Base-by-base conservation (phyloP, 2,329 filamentous ascomycete genomes). In the Colletotrichum eleusines region DNA sequence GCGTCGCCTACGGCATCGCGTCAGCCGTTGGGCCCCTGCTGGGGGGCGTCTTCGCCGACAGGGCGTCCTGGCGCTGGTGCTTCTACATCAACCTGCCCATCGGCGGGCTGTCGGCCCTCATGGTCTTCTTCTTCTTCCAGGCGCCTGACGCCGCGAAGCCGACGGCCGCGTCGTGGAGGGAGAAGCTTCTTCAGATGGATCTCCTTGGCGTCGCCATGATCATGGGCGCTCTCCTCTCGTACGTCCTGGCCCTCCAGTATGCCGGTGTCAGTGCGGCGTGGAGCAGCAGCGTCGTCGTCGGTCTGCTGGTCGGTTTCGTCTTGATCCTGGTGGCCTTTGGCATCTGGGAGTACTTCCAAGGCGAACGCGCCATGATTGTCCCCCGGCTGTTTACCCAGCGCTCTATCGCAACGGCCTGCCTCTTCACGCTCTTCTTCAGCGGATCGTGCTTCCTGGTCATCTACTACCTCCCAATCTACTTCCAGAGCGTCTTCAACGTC, bases 201-300 rank as follows among this genome's bases (percentile, higher is more conserved):
- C 77, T 83, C 0, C 67, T 80, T 31, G 85, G 85, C 1, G 83
- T 82, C 3, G 28, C 79, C 5, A 77, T 84, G n/a, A 82, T 88
- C 68, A 76, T 86, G 5, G 80, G 80, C 0, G 79, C 80, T 18
- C 78, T 85, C 12, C 77, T 86, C 55, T 82, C 83, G 74, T 74
- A 85, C 8, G 78, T 87, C 60, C 77, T 88, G 2, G 85, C 85
- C 0, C 76, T 88, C 28, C 81, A 86, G 64, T 83, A 80, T 78
- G 84, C 83, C 20, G 83, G 84, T 3, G 80, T 80, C 16, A 81
- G 76, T 46, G 81, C 84, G 42, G 51, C 80, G 1, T 87, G 85
- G 85, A 76, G 74, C 38, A 80, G 79, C 70, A 78, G 77, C 28
- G 81, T 80, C 20, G 81, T 87, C 63, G 83, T 87, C 55, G 81